These are phyloP conservation scores for Acrocalymma vagum DNA, from an alignment of 2,329 filamentous ascomycete genomes.

Conservation along the genomic window DNA sequence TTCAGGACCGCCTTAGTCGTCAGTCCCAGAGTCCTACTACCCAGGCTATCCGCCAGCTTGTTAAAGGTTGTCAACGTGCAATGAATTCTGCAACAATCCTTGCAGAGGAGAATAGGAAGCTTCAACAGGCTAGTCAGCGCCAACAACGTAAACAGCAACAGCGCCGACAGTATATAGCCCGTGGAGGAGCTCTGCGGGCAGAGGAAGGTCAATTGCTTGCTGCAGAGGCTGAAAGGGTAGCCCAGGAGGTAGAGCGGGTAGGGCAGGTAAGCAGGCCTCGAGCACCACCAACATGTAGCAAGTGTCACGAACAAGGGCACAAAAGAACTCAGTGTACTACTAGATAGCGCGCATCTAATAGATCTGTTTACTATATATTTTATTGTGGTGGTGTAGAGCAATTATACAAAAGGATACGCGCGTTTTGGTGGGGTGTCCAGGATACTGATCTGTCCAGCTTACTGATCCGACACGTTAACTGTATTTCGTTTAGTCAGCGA, in stretches of 20 bases:
- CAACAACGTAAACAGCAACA: conserved; percentile 7
- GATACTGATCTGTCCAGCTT: no score
- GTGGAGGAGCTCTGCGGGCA: conserved; percentile 9
- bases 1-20: conserved; percentile 16
- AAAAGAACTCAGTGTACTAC: conserved; percentile 11
- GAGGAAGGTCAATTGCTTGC: conserved; percentile 1
- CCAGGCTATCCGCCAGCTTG: conserved; percentile 20
- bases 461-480: no score
- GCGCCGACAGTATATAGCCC: conserved; percentile 15
- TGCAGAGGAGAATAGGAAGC: conserved; percentile 10
- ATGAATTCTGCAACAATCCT: conserved; percentile 11
- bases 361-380: conserved; percentile 4
- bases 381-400: conserved; percentile 5
- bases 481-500: no score
- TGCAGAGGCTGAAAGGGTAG: conserved; percentile 3
- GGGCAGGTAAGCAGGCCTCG: conserved; percentile 2
- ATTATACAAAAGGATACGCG: conserved; percentile 1
- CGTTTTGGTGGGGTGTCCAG: conserved; percentile 11
- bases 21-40: conserved; percentile 24
- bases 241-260: neutral
- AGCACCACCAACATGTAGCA: conserved; percentile 16
- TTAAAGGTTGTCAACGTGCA: conserved; percentile 20
- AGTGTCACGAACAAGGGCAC: conserved; percentile 12
- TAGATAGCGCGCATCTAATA: no score
- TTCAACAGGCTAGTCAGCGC: no score